Conservation (phyloP, 139 green algal species). For the Helicosporidium sp. region DNA sequence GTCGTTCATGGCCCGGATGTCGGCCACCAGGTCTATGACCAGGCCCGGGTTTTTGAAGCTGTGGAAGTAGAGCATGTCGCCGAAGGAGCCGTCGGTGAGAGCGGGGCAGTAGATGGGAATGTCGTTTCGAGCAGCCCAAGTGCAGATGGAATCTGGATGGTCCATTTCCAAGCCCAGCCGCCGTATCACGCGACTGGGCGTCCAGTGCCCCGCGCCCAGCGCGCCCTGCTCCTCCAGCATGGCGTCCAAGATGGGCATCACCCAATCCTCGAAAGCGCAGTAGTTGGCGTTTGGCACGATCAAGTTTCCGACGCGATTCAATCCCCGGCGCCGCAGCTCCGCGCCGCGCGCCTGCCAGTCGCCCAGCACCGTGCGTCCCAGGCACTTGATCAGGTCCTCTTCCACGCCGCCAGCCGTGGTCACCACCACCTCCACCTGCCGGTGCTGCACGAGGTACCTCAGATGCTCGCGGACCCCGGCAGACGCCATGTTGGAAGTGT, state of each 20-base stretch:
- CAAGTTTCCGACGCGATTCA: conserved; percentile 98
- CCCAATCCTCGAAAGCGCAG: conserved; percentile 97
- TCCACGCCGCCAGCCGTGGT: conserved; percentile 91
- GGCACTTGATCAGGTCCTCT: conserved; percentile 97
- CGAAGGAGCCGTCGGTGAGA: conserved; percentile 69
- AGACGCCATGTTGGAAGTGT: conserved; percentile 88
- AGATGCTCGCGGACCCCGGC: conserved; percentile 75
- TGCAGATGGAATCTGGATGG: conserved; percentile 67
- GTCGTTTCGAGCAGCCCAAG: conserved; percentile 73
- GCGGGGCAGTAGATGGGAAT: conserved; percentile 93
- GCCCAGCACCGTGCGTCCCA: conserved; percentile 77
- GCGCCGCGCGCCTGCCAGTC: conserved; percentile 74
- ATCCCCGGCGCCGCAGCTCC: conserved; percentile 57
- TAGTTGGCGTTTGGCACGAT: conserved; percentile 98
- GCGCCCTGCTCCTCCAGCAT: conserved; percentile 59
- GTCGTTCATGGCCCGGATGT: conserved; percentile 71
- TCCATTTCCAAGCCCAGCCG: conserved; percentile 77
- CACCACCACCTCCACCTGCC: conserved; percentile 85
- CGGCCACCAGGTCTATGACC: conserved; percentile 47
- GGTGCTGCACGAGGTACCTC: conserved; percentile 60
- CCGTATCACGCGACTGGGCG: conserved; percentile 32
- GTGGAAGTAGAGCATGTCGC: conserved; percentile 99
- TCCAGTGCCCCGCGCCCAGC: background rate
- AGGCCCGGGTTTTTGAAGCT: conserved; percentile 61
- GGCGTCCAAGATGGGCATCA: conserved; percentile 87